A percentile compares a stretch with the other conserved stretches of the same genome.
Conservation (phyloP, 2,329 filamentous ascomycete species). For the Biscogniauxia sp. region DNA sequence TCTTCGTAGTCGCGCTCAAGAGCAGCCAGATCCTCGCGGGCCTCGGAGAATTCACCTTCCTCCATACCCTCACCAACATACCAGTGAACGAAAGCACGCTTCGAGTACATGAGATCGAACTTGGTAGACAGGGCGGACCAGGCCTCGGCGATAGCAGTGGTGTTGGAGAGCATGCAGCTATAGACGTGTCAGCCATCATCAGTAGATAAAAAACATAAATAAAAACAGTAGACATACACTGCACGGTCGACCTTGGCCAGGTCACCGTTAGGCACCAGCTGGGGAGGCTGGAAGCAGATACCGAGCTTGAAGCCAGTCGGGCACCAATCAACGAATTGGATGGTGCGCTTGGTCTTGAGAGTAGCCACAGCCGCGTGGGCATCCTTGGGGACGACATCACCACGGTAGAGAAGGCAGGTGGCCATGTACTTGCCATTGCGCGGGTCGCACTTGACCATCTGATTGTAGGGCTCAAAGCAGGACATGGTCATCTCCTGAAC, state of each 20-base stretch:
- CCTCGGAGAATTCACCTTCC: constrained; percentile 99
- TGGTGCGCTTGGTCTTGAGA: constrained; percentile 98
- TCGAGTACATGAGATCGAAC: constrained; percentile 99
- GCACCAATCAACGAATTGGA: constrained; percentile 99
- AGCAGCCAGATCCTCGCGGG: constrained; percentile 95
- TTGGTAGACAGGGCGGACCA: constrained; percentile 96
- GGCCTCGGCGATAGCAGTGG: constrained; percentile 95
- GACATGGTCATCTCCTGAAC: constrained; percentile 98
- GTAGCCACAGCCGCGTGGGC: constrained; percentile 88
- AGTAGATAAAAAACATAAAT: not conserved
- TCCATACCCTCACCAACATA: constrained; percentile 99
- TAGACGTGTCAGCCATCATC: constrained; percentile 14
- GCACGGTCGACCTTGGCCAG: constrained; percentile 97
- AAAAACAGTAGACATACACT: constrained; percentile 74
- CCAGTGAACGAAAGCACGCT: constrained; percentile 99
- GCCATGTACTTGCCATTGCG: constrained; percentile 99
- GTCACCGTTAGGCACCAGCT: constrained; percentile 95
- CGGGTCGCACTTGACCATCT: constrained; percentile 99
- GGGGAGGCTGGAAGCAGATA: constrained; percentile 98
- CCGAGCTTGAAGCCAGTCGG: constrained; percentile 99
- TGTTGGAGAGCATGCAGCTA: constrained; percentile 98
- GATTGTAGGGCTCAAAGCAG: constrained; percentile 99
- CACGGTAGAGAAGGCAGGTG: constrained; percentile 95
- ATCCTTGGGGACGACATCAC: constrained; percentile 96
- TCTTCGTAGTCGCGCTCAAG: constrained; percentile 99